Percentiles rank a stretch among this genome's conserved stretches.
These are phyloP conservation scores for Phytopythium vexans DNA, from an alignment of 352 stramenopile species.

Conservation along the genomic window DNA sequence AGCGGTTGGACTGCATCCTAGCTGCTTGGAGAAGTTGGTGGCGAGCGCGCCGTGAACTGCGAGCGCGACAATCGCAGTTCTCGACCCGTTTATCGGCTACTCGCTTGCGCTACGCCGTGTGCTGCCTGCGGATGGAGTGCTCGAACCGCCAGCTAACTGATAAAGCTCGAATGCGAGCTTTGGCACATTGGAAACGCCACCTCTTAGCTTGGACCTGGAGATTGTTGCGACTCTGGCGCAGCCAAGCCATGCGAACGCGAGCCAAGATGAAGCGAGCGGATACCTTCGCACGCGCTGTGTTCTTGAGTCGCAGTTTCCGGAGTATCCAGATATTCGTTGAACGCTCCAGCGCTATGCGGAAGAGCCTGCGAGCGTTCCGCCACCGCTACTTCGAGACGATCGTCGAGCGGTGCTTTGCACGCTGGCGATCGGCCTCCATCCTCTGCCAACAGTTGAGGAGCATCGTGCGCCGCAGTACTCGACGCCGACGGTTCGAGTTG, in stretches of 20 bases:
- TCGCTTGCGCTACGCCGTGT: too few relatives aligned
- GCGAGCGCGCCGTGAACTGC: too few relatives aligned
- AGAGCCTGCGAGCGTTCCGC: conserved; percentile 16
- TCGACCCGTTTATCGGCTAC: too few relatives aligned
- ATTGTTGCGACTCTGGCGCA: too few relatives aligned
- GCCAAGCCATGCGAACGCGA: too few relatives aligned
- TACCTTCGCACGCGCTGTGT: conserved; percentile 2
- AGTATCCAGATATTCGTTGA: neutral
- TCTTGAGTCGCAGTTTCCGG: conserved; percentile 7
- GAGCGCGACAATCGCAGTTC: too few relatives aligned
- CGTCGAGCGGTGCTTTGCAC: conserved; percentile 17
- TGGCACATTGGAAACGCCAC: too few relatives aligned
- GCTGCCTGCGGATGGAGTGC: too few relatives aligned
- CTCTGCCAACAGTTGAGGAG: conserved; percentile 19
- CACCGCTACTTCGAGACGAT: conserved; percentile 19
- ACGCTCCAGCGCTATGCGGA: conserved; percentile 10
- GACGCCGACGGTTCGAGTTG: conserved; percentile 9
- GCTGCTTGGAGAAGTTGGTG: conserved; percentile 1
- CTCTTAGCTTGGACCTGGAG: too few relatives aligned
- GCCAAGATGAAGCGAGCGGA: too few relatives aligned
- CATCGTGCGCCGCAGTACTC: conserved; percentile 6
- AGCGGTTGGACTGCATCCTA: neutral
- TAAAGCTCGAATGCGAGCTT: too few relatives aligned
- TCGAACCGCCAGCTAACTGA: too few relatives aligned
- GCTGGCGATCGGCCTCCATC: conserved; percentile 17